Percentiles rank a stretch among this genome's conserved stretches.
Evolutionary conservation across 2,329 filamentous ascomycete species (phyloP).

Genomic region (Alternaria triticina): DNA sequence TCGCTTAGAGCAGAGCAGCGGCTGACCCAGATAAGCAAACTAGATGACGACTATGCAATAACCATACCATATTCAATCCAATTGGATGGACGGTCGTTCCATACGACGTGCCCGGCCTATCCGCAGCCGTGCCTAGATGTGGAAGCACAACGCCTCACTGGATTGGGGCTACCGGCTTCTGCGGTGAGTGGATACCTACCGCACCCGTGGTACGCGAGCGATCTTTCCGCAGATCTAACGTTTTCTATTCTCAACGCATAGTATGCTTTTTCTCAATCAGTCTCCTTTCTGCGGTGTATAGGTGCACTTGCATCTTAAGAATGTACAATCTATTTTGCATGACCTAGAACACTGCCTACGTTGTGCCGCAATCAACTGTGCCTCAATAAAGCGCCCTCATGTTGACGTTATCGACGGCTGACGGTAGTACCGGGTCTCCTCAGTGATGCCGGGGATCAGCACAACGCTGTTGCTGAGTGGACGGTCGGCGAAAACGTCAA

Average conservation of each 20-base stretch:
- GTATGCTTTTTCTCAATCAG: constrained; percentile 1
- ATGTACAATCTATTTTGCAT: not conserved
- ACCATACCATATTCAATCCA: constrained; percentile 20
- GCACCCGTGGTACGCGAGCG: not conserved
- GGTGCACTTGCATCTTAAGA: not conserved
- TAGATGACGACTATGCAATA: constrained; percentile 30
- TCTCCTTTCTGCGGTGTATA: constrained; percentile 3
- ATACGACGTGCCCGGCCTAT: constrained; percentile 9
- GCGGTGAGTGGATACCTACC: constrained; percentile 3
- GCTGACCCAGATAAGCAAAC: constrained; percentile 24
- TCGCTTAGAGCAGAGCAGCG: constrained; percentile 20
- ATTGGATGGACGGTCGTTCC: constrained; percentile 18
- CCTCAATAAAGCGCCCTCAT: constrained; percentile 5
- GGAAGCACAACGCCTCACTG: constrained; percentile 14
- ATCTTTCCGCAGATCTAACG: constrained; percentile 5
- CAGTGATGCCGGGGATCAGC: constrained; percentile 25
- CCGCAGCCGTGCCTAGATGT: constrained; percentile 12
- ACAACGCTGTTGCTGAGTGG: constrained; percentile 16
- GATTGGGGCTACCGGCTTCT: constrained; percentile 20
- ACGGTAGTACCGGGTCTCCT: constrained; percentile 31
- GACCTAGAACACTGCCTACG: not conserved
- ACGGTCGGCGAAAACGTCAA: constrained; percentile 18
- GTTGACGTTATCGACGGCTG: constrained; percentile 17
- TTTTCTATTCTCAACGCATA: not conserved
- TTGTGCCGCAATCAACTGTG: constrained; percentile 2